These are phyloP conservation scores for Neurospora sp. DNA, from an alignment of 2,329 filamentous ascomycete genomes.

Conservation along the genomic window DNA sequence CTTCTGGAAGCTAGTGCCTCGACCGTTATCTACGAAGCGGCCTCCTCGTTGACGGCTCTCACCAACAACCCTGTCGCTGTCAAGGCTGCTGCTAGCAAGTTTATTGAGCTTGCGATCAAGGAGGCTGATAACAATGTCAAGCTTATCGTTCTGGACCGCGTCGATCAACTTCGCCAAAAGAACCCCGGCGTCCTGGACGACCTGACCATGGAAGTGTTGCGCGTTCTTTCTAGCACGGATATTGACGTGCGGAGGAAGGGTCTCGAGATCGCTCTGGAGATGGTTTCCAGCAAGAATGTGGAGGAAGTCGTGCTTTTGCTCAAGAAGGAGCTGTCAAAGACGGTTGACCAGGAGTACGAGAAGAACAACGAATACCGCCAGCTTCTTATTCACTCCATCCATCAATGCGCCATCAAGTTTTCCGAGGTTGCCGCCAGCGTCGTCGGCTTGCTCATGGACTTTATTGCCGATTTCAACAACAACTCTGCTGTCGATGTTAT, in stretches of 20 bases:
- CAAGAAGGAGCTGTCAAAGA: conserved; percentile 97
- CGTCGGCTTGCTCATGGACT: conserved; percentile 95
- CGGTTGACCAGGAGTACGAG: conserved; percentile 96
- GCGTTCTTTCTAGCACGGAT: conserved; percentile 89
- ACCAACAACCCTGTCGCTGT: conserved; percentile 96
- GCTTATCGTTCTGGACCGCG: conserved; percentile 90
- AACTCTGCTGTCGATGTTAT: conserved; percentile 95
- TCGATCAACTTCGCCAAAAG: conserved; percentile 61
- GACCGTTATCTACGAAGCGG: conserved; percentile 95
- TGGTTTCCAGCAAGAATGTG: conserved; percentile 98
- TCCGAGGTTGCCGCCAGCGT: conserved; percentile 96
- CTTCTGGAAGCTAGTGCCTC: conserved; percentile 85
- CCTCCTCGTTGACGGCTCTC: conserved; percentile 84
- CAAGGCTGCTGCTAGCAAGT: conserved; percentile 90
- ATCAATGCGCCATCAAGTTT: conserved; percentile 98
- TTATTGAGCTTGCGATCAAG: conserved; percentile 94
- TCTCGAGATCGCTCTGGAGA: conserved; percentile 80
- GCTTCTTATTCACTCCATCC: conserved; percentile 91
- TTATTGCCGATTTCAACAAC: conserved; percentile 97
- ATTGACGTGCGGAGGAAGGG: conserved; percentile 93
- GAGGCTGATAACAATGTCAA: conserved; percentile 99
- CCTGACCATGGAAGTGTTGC: conserved; percentile 90
- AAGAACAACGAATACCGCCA: conserved; percentile 95
- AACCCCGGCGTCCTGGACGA: conserved; percentile 83
- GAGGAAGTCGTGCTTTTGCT: conserved; percentile 92